These are phyloP conservation scores for Niveomyces coronatus DNA, from an alignment of 2,329 filamentous ascomycete species.

Conservation along the genomic window DNA sequence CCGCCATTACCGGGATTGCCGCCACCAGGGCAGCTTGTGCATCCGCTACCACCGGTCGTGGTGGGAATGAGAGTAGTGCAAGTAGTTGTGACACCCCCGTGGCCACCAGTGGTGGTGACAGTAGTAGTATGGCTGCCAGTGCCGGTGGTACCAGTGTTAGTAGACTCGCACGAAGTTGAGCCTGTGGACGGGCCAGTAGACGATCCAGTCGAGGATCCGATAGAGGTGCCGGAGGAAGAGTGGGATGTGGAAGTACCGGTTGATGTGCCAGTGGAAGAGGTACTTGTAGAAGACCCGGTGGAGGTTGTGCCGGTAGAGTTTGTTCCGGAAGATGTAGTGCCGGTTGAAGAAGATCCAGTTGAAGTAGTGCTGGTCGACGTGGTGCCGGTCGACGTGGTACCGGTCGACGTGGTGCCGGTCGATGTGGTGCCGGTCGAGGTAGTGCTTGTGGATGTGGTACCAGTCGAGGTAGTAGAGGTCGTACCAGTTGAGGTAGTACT, in stretches of 20 bases:
- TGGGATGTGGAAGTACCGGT: background rate
- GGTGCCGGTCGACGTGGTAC: background rate
- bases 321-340: background rate
- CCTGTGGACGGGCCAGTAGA: no score
- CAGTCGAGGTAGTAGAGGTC: background rate
- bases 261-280: background rate
- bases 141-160: background rate
- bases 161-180: no score
- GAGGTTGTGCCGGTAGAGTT: background rate
- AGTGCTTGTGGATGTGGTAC: background rate
- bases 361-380: background rate
- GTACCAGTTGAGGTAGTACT: background rate
- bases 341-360: background rate
- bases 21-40: slow-evolving; percentile 5
- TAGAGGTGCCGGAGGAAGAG: no score
- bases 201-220: no score
- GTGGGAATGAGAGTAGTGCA: slow-evolving; percentile 1
- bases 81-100: background rate
- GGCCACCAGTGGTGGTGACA: background rate
- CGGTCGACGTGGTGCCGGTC: background rate
- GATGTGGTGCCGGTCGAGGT: background rate
- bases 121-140: slow-evolving; percentile 4
- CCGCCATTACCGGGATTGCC: background rate
- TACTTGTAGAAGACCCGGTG: no score
- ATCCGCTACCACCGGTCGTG: slow-evolving; percentile 1